Percentiles rank a stretch among this genome's conserved stretches.
phyloP scores from a whole-genome alignment of 2,329 filamentous ascomycete genomes.

The Dactylonectria estremocensis region DNA sequence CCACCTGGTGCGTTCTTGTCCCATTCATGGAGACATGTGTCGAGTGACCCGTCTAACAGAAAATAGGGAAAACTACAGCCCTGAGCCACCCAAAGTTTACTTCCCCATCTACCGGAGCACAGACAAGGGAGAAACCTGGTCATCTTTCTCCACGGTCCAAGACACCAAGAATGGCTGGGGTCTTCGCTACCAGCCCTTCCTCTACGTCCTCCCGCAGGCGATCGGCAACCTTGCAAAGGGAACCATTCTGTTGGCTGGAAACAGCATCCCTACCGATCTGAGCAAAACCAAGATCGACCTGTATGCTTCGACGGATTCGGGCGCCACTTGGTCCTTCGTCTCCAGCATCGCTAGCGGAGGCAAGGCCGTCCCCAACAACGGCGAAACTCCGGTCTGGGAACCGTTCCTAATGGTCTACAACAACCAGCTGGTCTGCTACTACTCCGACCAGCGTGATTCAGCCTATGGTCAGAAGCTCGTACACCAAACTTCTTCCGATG shows the following conservation, averaged over 20 bases:
- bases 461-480: constrained; percentile 57
- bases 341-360: constrained; percentile 21
- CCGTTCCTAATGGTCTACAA: constrained; percentile 30
- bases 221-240: constrained; percentile 68
- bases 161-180: constrained; percentile 76
- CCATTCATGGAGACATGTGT: background rate
- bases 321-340: constrained; percentile 26
- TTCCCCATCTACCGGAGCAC: constrained; percentile 68
- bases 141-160: constrained; percentile 71
- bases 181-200: constrained; percentile 76
- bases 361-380: constrained; percentile 2
- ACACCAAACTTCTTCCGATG: constrained; percentile 72
- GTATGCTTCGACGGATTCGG: constrained; percentile 20
- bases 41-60: background rate
- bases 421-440: constrained; percentile 26
- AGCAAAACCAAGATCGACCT: constrained; percentile 29
- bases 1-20: constrained; percentile 10
- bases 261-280: constrained; percentile 5
- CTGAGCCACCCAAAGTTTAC: constrained; percentile 66
- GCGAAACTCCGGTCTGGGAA: constrained; percentile 22
- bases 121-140: constrained; percentile 68
- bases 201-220: constrained; percentile 72
- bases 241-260: constrained; percentile 30
- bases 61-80: constrained; percentile 66
- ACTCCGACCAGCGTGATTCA: constrained; percentile 25